Base-by-base conservation (phyloP, 345 rosid species). In the Salix udensis region DNA sequence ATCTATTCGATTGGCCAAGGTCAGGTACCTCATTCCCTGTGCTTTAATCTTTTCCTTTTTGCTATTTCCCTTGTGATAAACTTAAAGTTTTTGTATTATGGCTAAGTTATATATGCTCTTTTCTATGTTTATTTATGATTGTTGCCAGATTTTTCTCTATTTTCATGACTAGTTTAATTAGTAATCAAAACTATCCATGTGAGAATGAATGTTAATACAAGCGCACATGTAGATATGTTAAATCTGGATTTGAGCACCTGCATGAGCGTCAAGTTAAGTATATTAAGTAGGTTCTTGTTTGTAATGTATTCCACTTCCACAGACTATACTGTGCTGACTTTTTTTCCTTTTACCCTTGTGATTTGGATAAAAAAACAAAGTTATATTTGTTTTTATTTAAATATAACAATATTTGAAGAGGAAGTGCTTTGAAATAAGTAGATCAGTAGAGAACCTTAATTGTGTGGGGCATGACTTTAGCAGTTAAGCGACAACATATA, bases 1-100 rank as follows among this genome's bases (percentile, higher is more conserved):
- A 89, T 84, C 94, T 73, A 67, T 89, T 39, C 82, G 91, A 75
- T 58, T 75, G 76, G 76, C 60, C 74, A 91, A 88, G 96, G 96
- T 91, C 74, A 79, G 89, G 77, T 80, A 76, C 74, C 84, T 71
- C 77, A 67, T 58, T 70, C 70, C 48, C 36, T 73, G 48, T 70
- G 70, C 36, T 80, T 76, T 52, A 65, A 72, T 64, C 37, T 66
- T 65, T 30, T 74, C 23, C 36, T 18, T 37, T 73, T 23, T 65
- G 34, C 62, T 18, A 40, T 15, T 10, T 48, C 26, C 23, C 21
- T 53, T 53, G 7, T 30, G 37, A 19, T 53, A 34, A 48, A 23
- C 64, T 11, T 7, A 12, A 52, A 23, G 21, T 46, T 67, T 19
- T 16, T 53, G 12, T 5, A 19, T 53, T 26, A 31, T 42, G 11